Evolutionary conservation across 2,329 filamentous ascomycete species (phyloP).

Genomic region (Epichloe elymi): DNA sequence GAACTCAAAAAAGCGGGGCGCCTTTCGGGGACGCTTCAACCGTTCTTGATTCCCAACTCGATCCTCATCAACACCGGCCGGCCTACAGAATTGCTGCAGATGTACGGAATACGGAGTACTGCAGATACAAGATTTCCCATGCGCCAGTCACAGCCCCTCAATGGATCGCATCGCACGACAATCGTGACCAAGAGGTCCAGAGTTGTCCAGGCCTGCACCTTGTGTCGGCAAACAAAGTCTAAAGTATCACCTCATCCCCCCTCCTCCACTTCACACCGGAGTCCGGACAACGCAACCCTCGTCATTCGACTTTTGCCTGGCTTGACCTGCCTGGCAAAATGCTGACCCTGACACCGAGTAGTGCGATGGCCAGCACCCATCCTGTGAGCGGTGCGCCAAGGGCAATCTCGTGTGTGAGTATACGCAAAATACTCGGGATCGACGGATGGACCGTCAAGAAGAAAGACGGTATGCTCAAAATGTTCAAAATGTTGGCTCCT

Average conservation of each 20-base stretch:
- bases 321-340: neutral
- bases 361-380: conserved; percentile 12
- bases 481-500: neutral
- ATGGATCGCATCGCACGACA: conserved; percentile 9
- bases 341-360: neutral
- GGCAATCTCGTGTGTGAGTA: conserved; percentile 10
- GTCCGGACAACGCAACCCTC: too few relatives aligned
- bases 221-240: conserved; percentile 13
- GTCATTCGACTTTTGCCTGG: neutral
- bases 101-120: too few relatives aligned
- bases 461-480: conserved; percentile 9
- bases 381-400: conserved; percentile 11
- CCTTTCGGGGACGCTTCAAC: neutral
- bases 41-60: too few relatives aligned
- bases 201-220: conserved; percentile 12
- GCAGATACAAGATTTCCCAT: neutral
- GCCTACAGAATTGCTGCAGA: too few relatives aligned
- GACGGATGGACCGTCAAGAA: conserved; percentile 13
- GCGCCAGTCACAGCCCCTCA: neutral
- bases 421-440: conserved; percentile 11
- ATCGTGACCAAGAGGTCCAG: conserved; percentile 11
- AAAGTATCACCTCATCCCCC: conserved; percentile 6
- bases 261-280: neutral
- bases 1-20: neutral
- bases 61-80: too few relatives aligned